phyloP scores from a whole-genome alignment of 768 basidiomycete genomes.

The Hortiboletus campestris region DNA sequence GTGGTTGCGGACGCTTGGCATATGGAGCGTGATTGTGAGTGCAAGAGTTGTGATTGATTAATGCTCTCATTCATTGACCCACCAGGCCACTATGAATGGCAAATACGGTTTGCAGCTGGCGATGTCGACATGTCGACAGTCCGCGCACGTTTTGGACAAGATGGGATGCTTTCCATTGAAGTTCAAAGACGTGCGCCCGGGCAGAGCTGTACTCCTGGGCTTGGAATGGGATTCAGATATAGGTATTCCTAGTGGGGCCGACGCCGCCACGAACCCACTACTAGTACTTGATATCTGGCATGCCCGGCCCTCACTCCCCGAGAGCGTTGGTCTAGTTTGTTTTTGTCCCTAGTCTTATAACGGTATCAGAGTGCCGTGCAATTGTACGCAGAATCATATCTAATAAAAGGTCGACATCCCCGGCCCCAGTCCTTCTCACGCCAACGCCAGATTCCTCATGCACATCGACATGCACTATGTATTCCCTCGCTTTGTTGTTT shows the following conservation, averaged over 20 bases:
- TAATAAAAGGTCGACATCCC: constrained; percentile 5
- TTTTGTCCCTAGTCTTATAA: constrained; percentile 17
- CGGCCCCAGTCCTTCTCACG: constrained; percentile 1
- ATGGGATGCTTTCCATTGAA: constrained; percentile 47
- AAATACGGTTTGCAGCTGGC: constrained; percentile 49
- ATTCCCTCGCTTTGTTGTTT: constrained; percentile 5
- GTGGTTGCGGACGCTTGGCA: constrained; percentile 65
- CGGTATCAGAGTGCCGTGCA: constrained; percentile 20
- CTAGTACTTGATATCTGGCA: constrained; percentile 5
- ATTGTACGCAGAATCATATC: constrained; percentile 22
- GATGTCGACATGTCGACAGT: constrained; percentile 56
- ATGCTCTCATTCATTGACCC: constrained; percentile 2
- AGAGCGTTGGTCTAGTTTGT: constrained; percentile 6
- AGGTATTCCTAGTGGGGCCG: constrained; percentile 19
- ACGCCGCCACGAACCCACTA: not conserved
- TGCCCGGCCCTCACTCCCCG: not conserved
- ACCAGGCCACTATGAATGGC: constrained; percentile 62
- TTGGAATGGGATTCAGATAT: constrained; percentile 32
- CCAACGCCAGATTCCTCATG: not conserved
- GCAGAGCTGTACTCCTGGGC: constrained; percentile 23
- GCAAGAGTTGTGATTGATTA: not conserved
- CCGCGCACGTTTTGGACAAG: constrained; percentile 47
- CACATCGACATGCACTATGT: constrained; percentile 8
- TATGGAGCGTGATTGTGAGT: constrained; percentile 58
- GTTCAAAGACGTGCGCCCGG: constrained; percentile 34